Evolutionary conservation across 768 basidiomycete species (phyloP), one percentile per base, ranked within the genome.

Genomic region (Collybiopsis confluens): DNA sequence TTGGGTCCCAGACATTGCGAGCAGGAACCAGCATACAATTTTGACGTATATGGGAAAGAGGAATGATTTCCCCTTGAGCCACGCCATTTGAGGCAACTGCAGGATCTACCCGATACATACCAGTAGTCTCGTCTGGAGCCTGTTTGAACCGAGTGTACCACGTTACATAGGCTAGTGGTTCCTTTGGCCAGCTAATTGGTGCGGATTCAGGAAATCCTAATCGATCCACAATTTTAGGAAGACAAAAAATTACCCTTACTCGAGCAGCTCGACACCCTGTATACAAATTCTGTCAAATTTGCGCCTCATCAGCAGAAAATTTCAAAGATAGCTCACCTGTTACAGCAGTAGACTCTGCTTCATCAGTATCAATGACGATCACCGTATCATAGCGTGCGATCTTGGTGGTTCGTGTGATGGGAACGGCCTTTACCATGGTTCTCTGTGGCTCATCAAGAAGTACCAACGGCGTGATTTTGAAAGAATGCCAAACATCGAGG

Each of bases 11-110:
- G 35, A n/a, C 33, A 8, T 10, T 26, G 64, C 54, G 64, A 13
- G 48, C 52, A 3, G 71, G 72, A 36, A 68, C 58, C 1, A 72
- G 58, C 59, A 70, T 70, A 36, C 69, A 70, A 30, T 62, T 63
- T 26, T 69, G 66, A 1, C 62, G 38, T 27, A 70, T 71, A n/a
- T 59, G 49, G 18, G 59, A 58, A 1, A 72, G 20, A 5, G 70
- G 64, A 21, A 73, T 58, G 44, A 73, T 60, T 10, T 60, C n/a
- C 3, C 57, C 56, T 56, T n/a, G 54, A 3, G 27, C 30, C 45
- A 33, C 35, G 23, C 28, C 54, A n/a, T 52, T 40, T 13, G 37
- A 44, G 3, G 43, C 20, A 24, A 16, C 20, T n/a, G 44, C 41
- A 35, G 53, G 21, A 13, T 36, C 30, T 4, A 58, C 50, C 3